phyloP scores from a whole-genome alignment of 2,329 filamentous ascomycete species.

The Diaporthe vaccinii region DNA sequence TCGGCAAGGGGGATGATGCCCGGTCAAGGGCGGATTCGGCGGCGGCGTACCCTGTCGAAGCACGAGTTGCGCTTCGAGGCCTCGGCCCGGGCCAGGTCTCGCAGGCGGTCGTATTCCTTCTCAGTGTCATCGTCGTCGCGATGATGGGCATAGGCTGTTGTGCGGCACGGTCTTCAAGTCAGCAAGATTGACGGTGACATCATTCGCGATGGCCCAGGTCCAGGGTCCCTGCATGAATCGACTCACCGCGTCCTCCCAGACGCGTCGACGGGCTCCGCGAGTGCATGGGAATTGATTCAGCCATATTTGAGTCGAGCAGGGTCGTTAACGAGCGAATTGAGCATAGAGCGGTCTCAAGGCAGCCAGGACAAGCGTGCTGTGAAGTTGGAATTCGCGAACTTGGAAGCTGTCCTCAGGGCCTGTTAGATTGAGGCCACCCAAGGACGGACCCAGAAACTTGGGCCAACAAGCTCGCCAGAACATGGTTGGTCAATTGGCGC shows the following conservation, averaged over 20 bases:
- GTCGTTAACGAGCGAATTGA: constrained; percentile 1
- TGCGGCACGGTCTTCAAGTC: constrained; percentile 24
- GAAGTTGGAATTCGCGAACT: constrained; percentile 16
- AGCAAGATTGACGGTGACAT: constrained; percentile 38
- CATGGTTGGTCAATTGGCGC: constrained; percentile 41
- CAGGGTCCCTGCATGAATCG: constrained; percentile 19
- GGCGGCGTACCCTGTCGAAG: constrained; percentile 74
- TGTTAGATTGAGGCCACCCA: constrained; percentile 33
- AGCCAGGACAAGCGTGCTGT: neutral
- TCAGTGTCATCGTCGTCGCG: constrained; percentile 74
- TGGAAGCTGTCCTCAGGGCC: constrained; percentile 25
- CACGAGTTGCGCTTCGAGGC: constrained; percentile 82
- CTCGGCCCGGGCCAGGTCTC: constrained; percentile 85
- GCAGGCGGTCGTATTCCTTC: constrained; percentile 91
- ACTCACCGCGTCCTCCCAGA: constrained; percentile 61
- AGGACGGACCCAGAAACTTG: constrained; percentile 31
- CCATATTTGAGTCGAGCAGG: constrained; percentile 25
- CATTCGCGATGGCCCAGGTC: neutral
- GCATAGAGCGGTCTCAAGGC: neutral
- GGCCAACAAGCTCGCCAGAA: constrained; percentile 30
- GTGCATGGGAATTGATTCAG: constrained; percentile 56
- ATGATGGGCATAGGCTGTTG: constrained; percentile 37
- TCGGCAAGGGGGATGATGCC: constrained; percentile 11
- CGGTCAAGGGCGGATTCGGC: constrained; percentile 4
- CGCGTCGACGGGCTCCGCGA: constrained; percentile 43